phyloP scores from a whole-genome alignment of 1,284 basidiomycete genomes.

The Trametes versicolor region DNA sequence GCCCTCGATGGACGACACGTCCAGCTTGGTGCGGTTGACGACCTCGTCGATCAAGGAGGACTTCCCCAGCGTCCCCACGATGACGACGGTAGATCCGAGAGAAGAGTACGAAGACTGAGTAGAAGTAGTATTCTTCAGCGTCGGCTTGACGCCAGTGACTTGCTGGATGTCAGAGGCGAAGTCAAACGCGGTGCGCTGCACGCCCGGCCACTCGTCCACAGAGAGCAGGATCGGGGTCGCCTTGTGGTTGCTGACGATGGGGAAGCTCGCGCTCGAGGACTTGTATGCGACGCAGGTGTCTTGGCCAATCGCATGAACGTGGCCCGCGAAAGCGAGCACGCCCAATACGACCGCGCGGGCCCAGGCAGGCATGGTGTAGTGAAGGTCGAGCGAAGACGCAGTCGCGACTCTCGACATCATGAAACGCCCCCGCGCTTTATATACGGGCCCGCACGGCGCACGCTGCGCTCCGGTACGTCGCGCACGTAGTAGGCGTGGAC shows the following conservation, averaged over 20 bases:
- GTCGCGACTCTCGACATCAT: too few relatives aligned
- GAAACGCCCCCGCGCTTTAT: too few relatives aligned
- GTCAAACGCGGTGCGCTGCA: slow-evolving; percentile 69
- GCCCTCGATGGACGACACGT: slow-evolving; percentile 65
- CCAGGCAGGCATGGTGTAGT: too few relatives aligned
- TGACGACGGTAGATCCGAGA: slow-evolving; percentile 53
- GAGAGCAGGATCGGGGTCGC: slow-evolving; percentile 63
- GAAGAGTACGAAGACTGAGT: slow-evolving; percentile 30
- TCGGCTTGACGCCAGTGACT: slow-evolving; percentile 63
- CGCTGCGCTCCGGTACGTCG: too few relatives aligned
- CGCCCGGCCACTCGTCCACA: slow-evolving; percentile 69
- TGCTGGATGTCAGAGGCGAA: slow-evolving; percentile 69
- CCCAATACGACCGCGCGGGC: slow-evolving; percentile 4
- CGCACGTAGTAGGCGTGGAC: too few relatives aligned
- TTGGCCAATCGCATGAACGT: slow-evolving; percentile 47
- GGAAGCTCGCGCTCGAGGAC: slow-evolving; percentile 44
- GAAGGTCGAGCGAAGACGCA: too few relatives aligned
- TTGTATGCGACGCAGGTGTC: slow-evolving; percentile 46
- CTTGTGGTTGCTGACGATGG: slow-evolving; percentile 54
- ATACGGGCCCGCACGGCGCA: too few relatives aligned
- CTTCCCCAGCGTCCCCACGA: slow-evolving; percentile 73
- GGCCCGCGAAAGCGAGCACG: slow-evolving; percentile 14
- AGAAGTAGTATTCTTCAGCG: slow-evolving; percentile 56
- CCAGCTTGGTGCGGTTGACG: slow-evolving; percentile 60
- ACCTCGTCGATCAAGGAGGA: slow-evolving; percentile 66